Evolutionary conservation across 2,329 filamentous ascomycete species (phyloP).

Genomic region (Rosellinia necatrix): DNA sequence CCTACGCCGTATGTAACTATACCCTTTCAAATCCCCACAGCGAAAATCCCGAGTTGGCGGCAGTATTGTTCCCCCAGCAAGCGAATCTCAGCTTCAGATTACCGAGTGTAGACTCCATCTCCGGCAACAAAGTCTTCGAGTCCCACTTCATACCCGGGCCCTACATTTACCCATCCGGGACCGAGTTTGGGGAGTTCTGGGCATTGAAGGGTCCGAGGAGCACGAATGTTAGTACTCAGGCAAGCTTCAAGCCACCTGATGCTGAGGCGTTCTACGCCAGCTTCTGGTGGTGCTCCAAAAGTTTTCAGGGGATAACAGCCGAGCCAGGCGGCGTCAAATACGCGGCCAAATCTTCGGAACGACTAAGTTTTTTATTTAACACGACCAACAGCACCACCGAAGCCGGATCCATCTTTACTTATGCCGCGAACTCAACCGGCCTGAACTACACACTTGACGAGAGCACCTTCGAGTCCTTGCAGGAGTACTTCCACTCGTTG

Average conservation of each 20-base stretch:
- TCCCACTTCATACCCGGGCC: constrained; percentile 2
- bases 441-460: constrained; percentile 5
- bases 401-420: constrained; percentile 1
- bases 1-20: constrained; percentile 6
- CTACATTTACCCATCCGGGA: not conserved
- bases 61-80: not conserved
- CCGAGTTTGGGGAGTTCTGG: constrained; percentile 18
- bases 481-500: not conserved
- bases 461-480: not conserved
- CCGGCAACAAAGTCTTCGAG: constrained; percentile 8
- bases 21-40: constrained; percentile 3
- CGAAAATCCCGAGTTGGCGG: not conserved
- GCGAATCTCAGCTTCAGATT: not conserved
- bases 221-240: not conserved
- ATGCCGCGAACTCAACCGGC: not conserved
- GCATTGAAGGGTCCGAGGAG: constrained; percentile 11
- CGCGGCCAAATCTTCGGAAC: not conserved
- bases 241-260: constrained; percentile 9
- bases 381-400: not conserved
- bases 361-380: not conserved
- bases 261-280: constrained; percentile 19
- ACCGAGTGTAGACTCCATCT: constrained; percentile 3
- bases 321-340: not conserved
- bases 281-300: constrained; percentile 23
- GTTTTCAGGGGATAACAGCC: constrained; percentile 7